Conservation (phyloP, 306 rosid genomes). For the Astragalus membranaceus region DNA sequence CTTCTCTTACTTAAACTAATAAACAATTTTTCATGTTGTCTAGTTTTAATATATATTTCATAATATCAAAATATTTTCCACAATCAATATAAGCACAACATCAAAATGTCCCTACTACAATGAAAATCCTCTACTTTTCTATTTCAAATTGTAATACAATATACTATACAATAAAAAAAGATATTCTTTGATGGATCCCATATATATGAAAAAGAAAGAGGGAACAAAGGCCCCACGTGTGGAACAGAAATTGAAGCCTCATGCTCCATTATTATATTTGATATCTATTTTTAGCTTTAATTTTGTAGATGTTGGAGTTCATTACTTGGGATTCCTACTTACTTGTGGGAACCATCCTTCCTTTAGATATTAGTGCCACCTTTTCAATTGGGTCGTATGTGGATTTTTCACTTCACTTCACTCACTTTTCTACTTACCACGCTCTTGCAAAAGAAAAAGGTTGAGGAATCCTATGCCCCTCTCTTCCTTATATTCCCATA, state of each 20-base stretch:
- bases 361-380: slow-evolving; percentile 61
- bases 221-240: slow-evolving; percentile 79
- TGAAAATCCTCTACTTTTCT: neutral
- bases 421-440: slow-evolving; percentile 56
- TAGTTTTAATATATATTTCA: no score
- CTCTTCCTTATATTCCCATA: slow-evolving; percentile 52
- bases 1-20: neutral
- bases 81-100: slow-evolving; percentile 3
- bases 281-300: slow-evolving; percentile 47
- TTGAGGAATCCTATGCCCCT: slow-evolving; percentile 93
- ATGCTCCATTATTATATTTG: slow-evolving; percentile 25
- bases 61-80: neutral
- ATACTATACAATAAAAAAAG: neutral
- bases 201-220: slow-evolving; percentile 27
- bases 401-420: slow-evolving; percentile 41
- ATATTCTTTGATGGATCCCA: slow-evolving; percentile 51
- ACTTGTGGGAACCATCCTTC: slow-evolving; percentile 55
- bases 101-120: slow-evolving; percentile 13
- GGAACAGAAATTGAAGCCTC: slow-evolving; percentile 53
- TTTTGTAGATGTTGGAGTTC: slow-evolving; percentile 56
- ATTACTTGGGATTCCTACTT: slow-evolving; percentile 85
- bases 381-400: slow-evolving; percentile 38
- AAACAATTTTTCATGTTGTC: neutral
- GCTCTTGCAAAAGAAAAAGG: slow-evolving; percentile 54
- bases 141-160: neutral